These are phyloP conservation scores for Rhazya stricta DNA, from an alignment of 257 asterid genomes.

Conservation along the genomic window DNA sequence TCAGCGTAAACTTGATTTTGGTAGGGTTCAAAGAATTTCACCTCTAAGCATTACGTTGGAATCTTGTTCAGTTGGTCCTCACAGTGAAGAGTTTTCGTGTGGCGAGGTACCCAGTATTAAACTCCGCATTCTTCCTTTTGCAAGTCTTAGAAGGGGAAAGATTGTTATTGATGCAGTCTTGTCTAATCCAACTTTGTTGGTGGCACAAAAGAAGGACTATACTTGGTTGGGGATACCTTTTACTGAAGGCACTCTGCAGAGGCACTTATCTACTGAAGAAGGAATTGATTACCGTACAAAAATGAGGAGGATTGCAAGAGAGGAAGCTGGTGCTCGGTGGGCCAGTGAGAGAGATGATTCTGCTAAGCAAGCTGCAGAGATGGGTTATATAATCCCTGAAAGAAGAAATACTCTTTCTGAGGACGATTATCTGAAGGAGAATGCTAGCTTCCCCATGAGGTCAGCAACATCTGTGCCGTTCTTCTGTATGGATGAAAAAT, in stretches of 20 bases:
- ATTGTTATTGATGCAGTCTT: constrained; percentile 85
- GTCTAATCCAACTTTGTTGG: constrained; percentile 68
- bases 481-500: constrained; percentile 62
- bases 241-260: constrained; percentile 52
- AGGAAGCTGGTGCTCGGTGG: constrained; percentile 70
- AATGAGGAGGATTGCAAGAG: constrained; percentile 76
- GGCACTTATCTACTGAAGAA: constrained; percentile 80
- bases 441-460: constrained; percentile 39
- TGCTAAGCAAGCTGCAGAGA: constrained; percentile 73
- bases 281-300: constrained; percentile 90
- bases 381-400: constrained; percentile 66
- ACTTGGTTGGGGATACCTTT: constrained; percentile 95
- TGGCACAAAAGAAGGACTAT: constrained; percentile 71
- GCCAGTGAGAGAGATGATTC: constrained; percentile 72
- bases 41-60: constrained; percentile 91
- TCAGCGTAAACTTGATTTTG: constrained; percentile 85
- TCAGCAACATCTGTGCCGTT: constrained; percentile 53
- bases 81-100: constrained; percentile 83
- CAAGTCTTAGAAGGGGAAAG: constrained; percentile 87
- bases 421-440: constrained; percentile 52
- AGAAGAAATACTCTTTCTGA: constrained; percentile 37
- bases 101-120: constrained; percentile 77
- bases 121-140: constrained; percentile 81
- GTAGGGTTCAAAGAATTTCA: constrained; percentile 81
- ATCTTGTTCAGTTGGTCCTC: constrained; percentile 91